A percentile compares a stretch with the other conserved stretches of the same genome.
phyloP scores from a whole-genome alignment of 129 eudicot species.

The Gnaphalium uliginosum region DNA sequence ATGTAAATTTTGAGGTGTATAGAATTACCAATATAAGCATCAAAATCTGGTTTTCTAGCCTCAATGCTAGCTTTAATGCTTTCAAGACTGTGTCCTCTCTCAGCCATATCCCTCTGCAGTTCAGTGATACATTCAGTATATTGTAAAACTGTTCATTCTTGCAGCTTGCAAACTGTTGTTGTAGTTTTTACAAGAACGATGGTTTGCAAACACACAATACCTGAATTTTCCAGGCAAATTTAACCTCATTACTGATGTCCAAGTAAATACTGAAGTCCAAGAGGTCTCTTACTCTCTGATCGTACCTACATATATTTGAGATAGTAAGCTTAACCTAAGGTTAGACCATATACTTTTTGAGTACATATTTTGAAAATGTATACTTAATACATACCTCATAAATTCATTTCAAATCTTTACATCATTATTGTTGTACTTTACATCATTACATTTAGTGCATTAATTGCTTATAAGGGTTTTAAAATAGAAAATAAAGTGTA shows the following conservation, averaged over 20 bases:
- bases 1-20: background rate
- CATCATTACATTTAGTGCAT: background rate
- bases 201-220: constrained; percentile 31
- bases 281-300: constrained; percentile 82
- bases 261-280: constrained; percentile 94
- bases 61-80: constrained; percentile 96
- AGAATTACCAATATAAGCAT: constrained; percentile 81
- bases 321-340: background rate
- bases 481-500: background rate
- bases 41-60: constrained; percentile 96
- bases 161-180: background rate
- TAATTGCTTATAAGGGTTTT: background rate
- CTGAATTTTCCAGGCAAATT: constrained; percentile 99
- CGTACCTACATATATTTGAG: constrained; percentile 51
- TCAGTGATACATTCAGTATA: constrained; percentile 1
- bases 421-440: background rate
- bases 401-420: background rate
- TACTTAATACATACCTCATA: background rate
- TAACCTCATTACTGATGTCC: constrained; percentile 95
- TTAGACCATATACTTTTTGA: background rate
- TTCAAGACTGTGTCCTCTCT: constrained; percentile 97
- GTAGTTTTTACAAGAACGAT: background rate
- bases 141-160: background rate
- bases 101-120: constrained; percentile 96
- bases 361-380: background rate